Evolutionary conservation across 495 filamentous ascomycete species (phyloP), one percentile per base, ranked within the genome.

Genomic region (Trichocladium antarcticum): DNA sequence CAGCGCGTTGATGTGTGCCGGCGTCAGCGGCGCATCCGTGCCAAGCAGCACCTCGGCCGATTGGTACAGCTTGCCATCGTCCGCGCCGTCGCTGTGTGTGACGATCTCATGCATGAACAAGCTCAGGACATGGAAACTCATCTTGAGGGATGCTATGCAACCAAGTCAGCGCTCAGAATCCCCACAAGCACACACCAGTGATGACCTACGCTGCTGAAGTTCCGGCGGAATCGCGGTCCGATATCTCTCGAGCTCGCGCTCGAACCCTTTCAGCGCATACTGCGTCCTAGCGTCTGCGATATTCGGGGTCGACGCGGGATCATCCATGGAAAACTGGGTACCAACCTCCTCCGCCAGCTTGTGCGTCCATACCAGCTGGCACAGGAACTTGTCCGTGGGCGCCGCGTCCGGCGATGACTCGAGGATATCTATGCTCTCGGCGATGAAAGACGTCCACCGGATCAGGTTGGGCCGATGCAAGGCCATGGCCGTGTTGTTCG

Each of bases 71-170:
- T 67, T 70, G 50, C 77, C 75, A 45, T 85, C 79, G 5, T 85
- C 80, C 5, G 75, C 63, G 40, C 73, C 78, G 49, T 92, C 84
- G 17, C 80, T 70, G 42, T 90, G 82, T 57, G 94, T 76, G 2
- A 83, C 81, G 42, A 90, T 83, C 63, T 95, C 90, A 59, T 97
- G 87, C 53, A 94, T 78, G 55, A 90, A 95, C 2, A 95, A 69
- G 48, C 75, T 82, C 28, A 87, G 60, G 2, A 87, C 73, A 52
- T 84, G 69, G 50, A 81, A 80, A 39, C 72, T 72, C 37, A 85
- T 63, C 49, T 69, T 63, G 4, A 86, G 65, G 2, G 74, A 71
- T 41, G 72, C 78, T 84, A 39, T 31, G 17, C 1, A 15, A 22
- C 15, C 16, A 19, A 12, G 17, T 46, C 29, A 55, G 38, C 38